Conservation (phyloP, 2,329 filamentous ascomycete species). For the Fusarium domesticum region DNA sequence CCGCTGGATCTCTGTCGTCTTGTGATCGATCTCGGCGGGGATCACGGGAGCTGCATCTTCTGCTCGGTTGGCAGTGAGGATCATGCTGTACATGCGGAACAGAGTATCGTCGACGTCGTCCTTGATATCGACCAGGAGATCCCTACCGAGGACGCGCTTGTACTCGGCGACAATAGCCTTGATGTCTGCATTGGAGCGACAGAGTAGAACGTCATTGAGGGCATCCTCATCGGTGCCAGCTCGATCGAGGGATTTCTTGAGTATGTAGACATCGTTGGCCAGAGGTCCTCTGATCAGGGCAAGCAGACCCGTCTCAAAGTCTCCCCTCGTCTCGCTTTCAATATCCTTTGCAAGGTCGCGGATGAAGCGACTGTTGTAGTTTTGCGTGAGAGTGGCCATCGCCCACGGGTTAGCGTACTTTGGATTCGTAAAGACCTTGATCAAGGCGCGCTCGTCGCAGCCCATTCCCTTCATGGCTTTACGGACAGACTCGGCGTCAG, state of each 20-base stretch:
- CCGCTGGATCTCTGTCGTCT: constrained; percentile 33
- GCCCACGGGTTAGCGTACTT: constrained; percentile 35
- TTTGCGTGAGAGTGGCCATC: constrained; percentile 31
- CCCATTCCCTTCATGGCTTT: constrained; percentile 38
- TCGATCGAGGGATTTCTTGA: constrained; percentile 32
- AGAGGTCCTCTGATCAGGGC: constrained; percentile 33
- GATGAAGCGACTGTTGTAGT: constrained; percentile 35
- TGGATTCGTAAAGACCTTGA: constrained; percentile 28
- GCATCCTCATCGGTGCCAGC: constrained; percentile 35
- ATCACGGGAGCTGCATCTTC: constrained; percentile 29
- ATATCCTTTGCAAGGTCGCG: constrained; percentile 35
- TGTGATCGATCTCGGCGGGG: constrained; percentile 33
- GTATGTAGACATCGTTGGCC: constrained; percentile 30
- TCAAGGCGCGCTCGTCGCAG: constrained; percentile 33
- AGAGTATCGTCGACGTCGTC: constrained; percentile 32
- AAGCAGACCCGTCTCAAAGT: constrained; percentile 31
- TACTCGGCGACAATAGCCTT: constrained; percentile 34
- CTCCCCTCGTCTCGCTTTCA: constrained; percentile 33
- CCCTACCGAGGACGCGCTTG: constrained; percentile 25
- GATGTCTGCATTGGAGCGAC: constrained; percentile 37
- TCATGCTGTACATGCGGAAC: constrained; percentile 36
- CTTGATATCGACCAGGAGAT: constrained; percentile 32
- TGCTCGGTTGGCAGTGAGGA: constrained; percentile 27
- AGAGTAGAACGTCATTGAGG: constrained; percentile 35
- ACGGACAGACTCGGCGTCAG: constrained; percentile 31